Evolutionary conservation across 2,329 filamentous ascomycete species (phyloP).

Genomic region (Tolypocladium cylindrosporum): DNA sequence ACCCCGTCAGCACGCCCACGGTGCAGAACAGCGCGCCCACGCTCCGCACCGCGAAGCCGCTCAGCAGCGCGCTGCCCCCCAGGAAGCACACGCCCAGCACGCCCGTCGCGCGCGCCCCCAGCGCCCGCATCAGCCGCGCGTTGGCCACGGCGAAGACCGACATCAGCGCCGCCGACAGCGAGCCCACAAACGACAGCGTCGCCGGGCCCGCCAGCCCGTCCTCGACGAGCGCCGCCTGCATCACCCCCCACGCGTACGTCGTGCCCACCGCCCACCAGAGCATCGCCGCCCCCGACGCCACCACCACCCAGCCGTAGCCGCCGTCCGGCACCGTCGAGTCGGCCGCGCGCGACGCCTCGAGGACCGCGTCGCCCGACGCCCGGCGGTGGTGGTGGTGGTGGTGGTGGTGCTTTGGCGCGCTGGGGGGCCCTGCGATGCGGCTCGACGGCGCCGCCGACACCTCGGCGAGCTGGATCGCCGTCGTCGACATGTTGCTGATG

Average conservation of each 20-base stretch:
- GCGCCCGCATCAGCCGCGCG: constrained; percentile 35
- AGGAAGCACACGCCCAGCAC: constrained; percentile 40
- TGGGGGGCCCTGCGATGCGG: neutral
- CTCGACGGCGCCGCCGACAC: neutral
- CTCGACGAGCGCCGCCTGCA: constrained; percentile 46
- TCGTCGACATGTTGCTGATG: neutral
- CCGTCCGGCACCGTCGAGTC: constrained; percentile 41
- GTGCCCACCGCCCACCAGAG: constrained; percentile 49
- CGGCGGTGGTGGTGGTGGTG: neutral
- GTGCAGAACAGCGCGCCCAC: neutral
- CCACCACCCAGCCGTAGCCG: constrained; percentile 46
- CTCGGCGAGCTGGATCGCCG: neutral
- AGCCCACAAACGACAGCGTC: constrained; percentile 49
- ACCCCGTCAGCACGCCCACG: neutral
- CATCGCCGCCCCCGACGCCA: constrained; percentile 37
- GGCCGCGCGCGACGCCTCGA: constrained; percentile 32
- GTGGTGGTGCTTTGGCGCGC: neutral
- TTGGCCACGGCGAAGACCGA: constrained; percentile 42
- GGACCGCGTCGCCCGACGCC: constrained; percentile 9
- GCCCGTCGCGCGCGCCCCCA: constrained; percentile 37
- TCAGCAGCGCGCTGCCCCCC: constrained; percentile 36
- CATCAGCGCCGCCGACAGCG: constrained; percentile 37
- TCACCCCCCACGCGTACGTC: constrained; percentile 49
- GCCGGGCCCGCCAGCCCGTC: constrained; percentile 35
- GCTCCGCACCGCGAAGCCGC: constrained; percentile 20